A percentile compares a stretch with the other conserved stretches of the same genome.
Evolutionary conservation across 768 basidiomycete genomes (phyloP).

Genomic region (Coprinellus micaceus): DNA sequence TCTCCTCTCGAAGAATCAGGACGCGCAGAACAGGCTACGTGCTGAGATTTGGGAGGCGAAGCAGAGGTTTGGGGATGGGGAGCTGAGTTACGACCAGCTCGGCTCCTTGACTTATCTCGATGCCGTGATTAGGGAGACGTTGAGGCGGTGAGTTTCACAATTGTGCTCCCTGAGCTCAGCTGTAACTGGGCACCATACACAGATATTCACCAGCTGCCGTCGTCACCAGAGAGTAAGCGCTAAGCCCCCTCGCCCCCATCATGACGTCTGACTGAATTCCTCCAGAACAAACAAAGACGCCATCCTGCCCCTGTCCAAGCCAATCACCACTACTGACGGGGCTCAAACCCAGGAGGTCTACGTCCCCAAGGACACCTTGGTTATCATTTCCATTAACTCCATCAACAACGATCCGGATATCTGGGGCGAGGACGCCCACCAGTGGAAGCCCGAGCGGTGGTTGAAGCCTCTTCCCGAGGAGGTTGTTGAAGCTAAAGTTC

Average conservation of each 20-base stretch:
- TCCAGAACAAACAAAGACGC: slow-evolving; percentile 16
- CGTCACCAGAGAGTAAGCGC: slow-evolving; percentile 1
- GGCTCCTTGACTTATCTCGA: slow-evolving; percentile 35
- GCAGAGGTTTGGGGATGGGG: slow-evolving; percentile 13
- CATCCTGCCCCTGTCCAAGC: slow-evolving; percentile 41
- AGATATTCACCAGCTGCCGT: slow-evolving; percentile 4
- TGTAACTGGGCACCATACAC: background rate
- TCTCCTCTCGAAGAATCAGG: slow-evolving; percentile 29
- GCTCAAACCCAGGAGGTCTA: slow-evolving; percentile 30
- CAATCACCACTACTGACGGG: slow-evolving; percentile 36
- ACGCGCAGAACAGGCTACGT: slow-evolving; percentile 36
- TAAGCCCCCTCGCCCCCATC: background rate
- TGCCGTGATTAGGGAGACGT: slow-evolving; percentile 37
- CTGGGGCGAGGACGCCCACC: slow-evolving; percentile 40
- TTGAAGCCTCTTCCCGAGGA: slow-evolving; percentile 30
- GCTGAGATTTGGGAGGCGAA: slow-evolving; percentile 30
- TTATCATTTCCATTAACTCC: slow-evolving; percentile 35
- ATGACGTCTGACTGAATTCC: background rate
- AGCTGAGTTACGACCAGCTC: slow-evolving; percentile 35
- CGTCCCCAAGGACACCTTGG: slow-evolving; percentile 38
- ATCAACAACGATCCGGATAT: slow-evolving; percentile 32
- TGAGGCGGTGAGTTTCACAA: slow-evolving; percentile 28
- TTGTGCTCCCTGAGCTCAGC: background rate
- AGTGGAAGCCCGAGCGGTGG: slow-evolving; percentile 45
- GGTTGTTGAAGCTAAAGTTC: slow-evolving; percentile 17